Conservation (phyloP, 768 basidiomycete genomes). For the Leccinum disarticulatum region DNA sequence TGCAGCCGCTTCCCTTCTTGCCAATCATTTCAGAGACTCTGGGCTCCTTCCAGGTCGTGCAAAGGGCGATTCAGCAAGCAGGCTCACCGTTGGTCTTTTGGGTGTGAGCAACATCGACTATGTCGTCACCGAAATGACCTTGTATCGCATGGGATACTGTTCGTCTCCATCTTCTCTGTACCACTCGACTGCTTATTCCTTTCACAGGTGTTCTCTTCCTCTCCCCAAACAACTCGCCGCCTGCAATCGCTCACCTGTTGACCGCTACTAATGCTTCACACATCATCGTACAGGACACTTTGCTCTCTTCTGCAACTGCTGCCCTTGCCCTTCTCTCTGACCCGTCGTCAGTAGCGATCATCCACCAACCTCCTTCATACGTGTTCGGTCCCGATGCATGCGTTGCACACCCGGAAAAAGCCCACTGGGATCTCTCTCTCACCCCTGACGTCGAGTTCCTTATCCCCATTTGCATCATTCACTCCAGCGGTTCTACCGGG, state of each 20-base stretch:
- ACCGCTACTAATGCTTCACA: conserved; percentile 22
- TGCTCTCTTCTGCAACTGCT: conserved; percentile 13
- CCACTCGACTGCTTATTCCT: neutral
- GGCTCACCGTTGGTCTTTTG: conserved; percentile 26
- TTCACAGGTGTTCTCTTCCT: conserved; percentile 34
- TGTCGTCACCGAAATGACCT: conserved; percentile 24
- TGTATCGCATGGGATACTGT: conserved; percentile 35
- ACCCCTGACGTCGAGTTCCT: conserved; percentile 22
- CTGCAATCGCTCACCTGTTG: conserved; percentile 47
- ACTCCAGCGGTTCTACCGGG: conserved; percentile 42
- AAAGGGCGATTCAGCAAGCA: conserved; percentile 25
- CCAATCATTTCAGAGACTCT: conserved; percentile 21
- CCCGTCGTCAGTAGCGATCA: conserved; percentile 20
- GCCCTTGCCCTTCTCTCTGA: conserved; percentile 21
- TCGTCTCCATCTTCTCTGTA: conserved; percentile 1
- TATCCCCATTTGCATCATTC: conserved; percentile 23
- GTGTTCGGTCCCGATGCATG: conserved; percentile 20
- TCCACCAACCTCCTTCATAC: conserved; percentile 22
- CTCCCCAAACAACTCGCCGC: conserved; percentile 45
- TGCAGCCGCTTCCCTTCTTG: conserved; percentile 28
- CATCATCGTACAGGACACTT: conserved; percentile 21
- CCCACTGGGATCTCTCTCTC: conserved; percentile 20
- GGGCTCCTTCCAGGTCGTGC: conserved; percentile 22
- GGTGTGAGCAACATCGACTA: conserved; percentile 30
- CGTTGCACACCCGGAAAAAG: conserved; percentile 19